A percentile compares a stretch with the other conserved stretches of the same genome.
Conservation (phyloP, 2,329 filamentous ascomycete species). For the Fusarium tricinctum region DNA sequence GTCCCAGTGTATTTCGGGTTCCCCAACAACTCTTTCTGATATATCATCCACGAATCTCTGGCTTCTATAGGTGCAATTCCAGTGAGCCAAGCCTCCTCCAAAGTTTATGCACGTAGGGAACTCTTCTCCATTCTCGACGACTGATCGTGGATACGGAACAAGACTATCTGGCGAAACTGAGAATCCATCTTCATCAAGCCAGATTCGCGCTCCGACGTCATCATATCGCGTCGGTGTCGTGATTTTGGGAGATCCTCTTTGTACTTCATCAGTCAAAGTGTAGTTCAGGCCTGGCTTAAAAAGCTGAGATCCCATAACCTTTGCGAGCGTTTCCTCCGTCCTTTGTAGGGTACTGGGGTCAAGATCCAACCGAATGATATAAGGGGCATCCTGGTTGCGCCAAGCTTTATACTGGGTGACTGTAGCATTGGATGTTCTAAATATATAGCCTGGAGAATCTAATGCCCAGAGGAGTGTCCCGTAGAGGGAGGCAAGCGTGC, state of each 20-base stretch:
- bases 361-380: neutral
- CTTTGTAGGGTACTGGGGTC: neutral
- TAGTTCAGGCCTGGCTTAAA: neutral
- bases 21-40: neutral
- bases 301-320: neutral
- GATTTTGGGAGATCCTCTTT: neutral
- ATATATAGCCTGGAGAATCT: neutral
- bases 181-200: neutral
- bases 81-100: neutral
- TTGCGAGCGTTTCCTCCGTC: neutral
- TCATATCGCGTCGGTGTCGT: neutral
- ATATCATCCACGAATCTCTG: neutral
- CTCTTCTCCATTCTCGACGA: neutral
- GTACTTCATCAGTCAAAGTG: neutral
- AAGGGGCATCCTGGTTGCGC: neutral
- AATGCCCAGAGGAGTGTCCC: neutral
- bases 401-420: neutral
- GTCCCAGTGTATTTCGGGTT: neutral
- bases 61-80: neutral
- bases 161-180: neutral
- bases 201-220: neutral
- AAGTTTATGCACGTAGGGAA: neutral
- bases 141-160: neutral
- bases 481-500: neutral
- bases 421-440: neutral